Conservation (phyloP, 148 eudicot genomes). For the Fagopyrum tataricum region DNA sequence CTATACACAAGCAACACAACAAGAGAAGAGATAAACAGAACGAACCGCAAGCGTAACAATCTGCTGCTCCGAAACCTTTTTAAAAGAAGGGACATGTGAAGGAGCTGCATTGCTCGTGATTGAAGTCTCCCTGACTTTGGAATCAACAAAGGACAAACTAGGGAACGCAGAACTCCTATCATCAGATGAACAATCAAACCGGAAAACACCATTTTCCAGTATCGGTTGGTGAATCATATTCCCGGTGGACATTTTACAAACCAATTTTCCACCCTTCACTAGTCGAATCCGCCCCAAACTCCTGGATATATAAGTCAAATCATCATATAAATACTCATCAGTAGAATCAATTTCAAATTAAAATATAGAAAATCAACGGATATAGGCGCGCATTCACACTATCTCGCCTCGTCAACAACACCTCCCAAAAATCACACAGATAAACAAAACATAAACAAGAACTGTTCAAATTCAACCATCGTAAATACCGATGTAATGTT, state of each 20-base stretch:
- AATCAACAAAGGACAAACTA: constrained; percentile 64
- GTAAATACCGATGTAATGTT: background rate
- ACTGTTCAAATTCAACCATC: background rate
- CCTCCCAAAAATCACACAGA: background rate
- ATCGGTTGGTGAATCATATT: constrained; percentile 80
- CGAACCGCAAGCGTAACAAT: constrained; percentile 63
- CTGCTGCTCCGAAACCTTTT: constrained; percentile 58
- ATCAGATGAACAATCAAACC: constrained; percentile 78
- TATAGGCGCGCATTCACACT: background rate
- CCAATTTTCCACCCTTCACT: background rate
- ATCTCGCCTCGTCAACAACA: background rate
- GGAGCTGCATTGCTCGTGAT: constrained; percentile 44
- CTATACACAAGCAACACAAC: background rate
- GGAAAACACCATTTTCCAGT: constrained; percentile 81
- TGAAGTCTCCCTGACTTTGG: constrained; percentile 60
- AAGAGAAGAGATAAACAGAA: background rate
- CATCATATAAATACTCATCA: background rate
- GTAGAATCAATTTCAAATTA: background rate
- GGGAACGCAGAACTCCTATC: constrained; percentile 68
- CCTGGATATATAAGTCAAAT: background rate
- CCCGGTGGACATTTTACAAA: constrained; percentile 3
- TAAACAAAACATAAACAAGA: background rate
- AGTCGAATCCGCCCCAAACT: background rate
- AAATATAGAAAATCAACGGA: background rate
- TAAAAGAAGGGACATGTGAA: constrained; percentile 53